Evolutionary conservation across 1,284 basidiomycete genomes (phyloP), one percentile per base, ranked within the genome.

Genomic region (Ganoderma meredithae): DNA sequence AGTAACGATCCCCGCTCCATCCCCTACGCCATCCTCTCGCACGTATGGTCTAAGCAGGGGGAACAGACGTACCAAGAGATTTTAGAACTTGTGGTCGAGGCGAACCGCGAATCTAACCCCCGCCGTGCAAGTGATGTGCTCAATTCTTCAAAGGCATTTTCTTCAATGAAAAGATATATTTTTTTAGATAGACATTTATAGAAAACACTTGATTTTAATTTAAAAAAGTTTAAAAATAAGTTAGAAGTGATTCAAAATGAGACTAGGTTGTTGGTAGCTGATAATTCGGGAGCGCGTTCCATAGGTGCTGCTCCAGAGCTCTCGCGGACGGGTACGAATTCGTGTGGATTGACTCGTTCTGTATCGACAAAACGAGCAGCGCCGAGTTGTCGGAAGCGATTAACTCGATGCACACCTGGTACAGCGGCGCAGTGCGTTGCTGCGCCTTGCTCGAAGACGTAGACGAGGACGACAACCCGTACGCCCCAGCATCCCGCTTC

Each of bases 321-420:
- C 60, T 61, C 41, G 60, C 43, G 27, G 25, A 61, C 27, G 60
- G 41, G 41, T 61, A 44, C 39, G 60, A 61, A 25, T 31, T 61
- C 41, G 39, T 47, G 13, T 61, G 43, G 60, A 17, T 61, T 9
- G 43, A 61, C 43, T 61, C 60, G 3, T 47, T 27, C 43, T 60
- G 59, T 15, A 60, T 60, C 25, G 59, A 60, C 59, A 60, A 60
- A 25, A 44, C 41, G 40, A 60, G 59, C 59, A 60, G 59, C 22
- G 59, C 59, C 25, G 59, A 60, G 43, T 22, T 60, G n/a, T 60
- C 59, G 7, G 59, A 60, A 25, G 59, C 59, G 25, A 60, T 60
- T 25, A 60, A 60, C 27, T 60, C 59, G 4, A 60, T 60, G 59
- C 31, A 60, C 40, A 9, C 40, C 22, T 60, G 59, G 59, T 60